Evolutionary conservation across 179 eudicot genomes (phyloP), one percentile per base, ranked within the genome.

Genomic region (Beta corolliflora): DNA sequence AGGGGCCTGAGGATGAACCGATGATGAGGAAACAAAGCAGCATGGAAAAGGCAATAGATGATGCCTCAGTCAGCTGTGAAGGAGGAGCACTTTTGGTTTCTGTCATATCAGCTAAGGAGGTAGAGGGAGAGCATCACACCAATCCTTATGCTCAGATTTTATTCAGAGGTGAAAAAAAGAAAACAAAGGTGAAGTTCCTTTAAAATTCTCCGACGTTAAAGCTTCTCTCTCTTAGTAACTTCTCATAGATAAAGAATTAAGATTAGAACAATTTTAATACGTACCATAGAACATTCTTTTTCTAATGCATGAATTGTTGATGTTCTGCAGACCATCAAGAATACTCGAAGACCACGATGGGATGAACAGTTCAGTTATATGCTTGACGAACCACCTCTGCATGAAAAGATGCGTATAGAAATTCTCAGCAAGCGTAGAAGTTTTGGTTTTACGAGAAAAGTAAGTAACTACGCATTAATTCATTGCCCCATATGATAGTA

Each of bases 351-450:
- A 67, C 99, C 99, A 50, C 63, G 83, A 16, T 96, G 97, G 99
- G 90, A 91, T 25, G 93, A 96, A 83, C 92, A 90, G 63, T 94
- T 94, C 63, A 90, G 90, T 55, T 92, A 87, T 79, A 86, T 91
- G 92, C 83, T 91, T 44, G 98, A 95, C 55, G 98, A 95, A 75
- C 91, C 97, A 69, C 97, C 97, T 2, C 45, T 89, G 82, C 79
- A 80, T n/a, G 97, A 92, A 31, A 94, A 85, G 84, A 80, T 96
- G 48, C 95, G 83, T 21, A 74, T 96, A 45, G 86, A 92, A 82
- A 93, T 94, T 69, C 79, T 88, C 84, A 96, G 96, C 89, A 96
- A 85, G 87, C 83, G 88, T 44, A 85, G 91, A 53, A 78, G 86
- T 79, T 60, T 91, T 36, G 86, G 94, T 76, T 88, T 94, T 77